Evolutionary conservation across 129 eudicot genomes (phyloP), one percentile per base, ranked within the genome.

Genomic region (Lactuca sativa): DNA sequence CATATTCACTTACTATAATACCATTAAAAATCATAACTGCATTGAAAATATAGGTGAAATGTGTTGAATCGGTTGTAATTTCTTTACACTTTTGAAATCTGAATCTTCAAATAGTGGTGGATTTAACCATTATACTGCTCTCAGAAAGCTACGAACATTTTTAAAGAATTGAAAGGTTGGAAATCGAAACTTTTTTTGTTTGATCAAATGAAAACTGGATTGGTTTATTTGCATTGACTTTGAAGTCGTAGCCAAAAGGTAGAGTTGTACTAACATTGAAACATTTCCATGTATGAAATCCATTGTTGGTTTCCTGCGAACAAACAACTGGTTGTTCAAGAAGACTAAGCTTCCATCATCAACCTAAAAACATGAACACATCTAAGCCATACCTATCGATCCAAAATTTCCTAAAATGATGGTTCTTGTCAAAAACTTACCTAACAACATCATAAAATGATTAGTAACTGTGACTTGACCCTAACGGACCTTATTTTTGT

Each of bases 141-240:
- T 85, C 78, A 95, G 75, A 69, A 95, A 95, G 64, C 90, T 95
- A 53, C 89, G 70, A 54, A 95, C 86, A 75, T 95, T 95, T 88
- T 95, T 97, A 72, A 95, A 90, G 81, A 84, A 95, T 37, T 95
- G 99, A 82, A 85, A 95, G 9, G 99, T 97, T 7, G 96, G 95
- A 79, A 95, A 82, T 54, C 30, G 30, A 25, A 25, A 25, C 30
- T 25, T 25, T 25, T 25, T 25, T 25, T 1, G 30, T 25, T 25
- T 25, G 30, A 25, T 25, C 30, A 1, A 0, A 25, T 25, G 1
- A 25, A 25, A 25, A 25, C 2, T 25, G 30, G 30, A 25, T 25
- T 25, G 30, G 2, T 25, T 25, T 25, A 25, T 25, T 1, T 25
- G 2, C 30, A 25, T 25, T 25, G 30, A 25, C 2, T 25, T 25